A percentile compares a stretch with the other conserved stretches of the same genome.
phyloP scores from a whole-genome alignment of 164 flowering plant genomes.

The Berberis vulgaris region DNA sequence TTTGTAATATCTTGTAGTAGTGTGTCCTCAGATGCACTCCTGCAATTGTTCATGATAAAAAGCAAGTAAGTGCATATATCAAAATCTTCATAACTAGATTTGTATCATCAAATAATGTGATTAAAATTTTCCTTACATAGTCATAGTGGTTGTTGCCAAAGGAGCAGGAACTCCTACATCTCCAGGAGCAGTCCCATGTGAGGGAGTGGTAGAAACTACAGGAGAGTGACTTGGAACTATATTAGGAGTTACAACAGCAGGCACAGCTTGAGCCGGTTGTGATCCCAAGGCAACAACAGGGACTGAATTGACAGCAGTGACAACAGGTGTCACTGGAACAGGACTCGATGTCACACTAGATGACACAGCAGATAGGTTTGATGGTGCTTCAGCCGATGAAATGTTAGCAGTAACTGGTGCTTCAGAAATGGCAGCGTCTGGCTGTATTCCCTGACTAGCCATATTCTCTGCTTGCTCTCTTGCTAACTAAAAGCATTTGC shows the following conservation, averaged over 20 bases:
- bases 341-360: constrained; percentile 50
- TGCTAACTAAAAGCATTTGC: constrained; percentile 51
- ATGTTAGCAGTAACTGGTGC: constrained; percentile 19
- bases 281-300: constrained; percentile 33
- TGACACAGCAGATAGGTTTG: background rate
- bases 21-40: constrained; percentile 24
- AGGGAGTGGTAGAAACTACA: constrained; percentile 6
- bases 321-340: constrained; percentile 44
- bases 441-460: constrained; percentile 27
- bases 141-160: constrained; percentile 14
- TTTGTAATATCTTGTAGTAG: constrained; percentile 28
- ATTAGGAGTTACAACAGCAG: constrained; percentile 20
- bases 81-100: background rate
- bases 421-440: constrained; percentile 22
- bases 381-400: constrained; percentile 14
- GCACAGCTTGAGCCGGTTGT: constrained; percentile 18
- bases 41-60: constrained; percentile 11
- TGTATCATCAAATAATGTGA: background rate
- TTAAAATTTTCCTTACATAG: constrained; percentile 8
- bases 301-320: constrained; percentile 25
- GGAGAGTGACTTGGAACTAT: constrained; percentile 21
- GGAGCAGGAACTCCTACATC: constrained; percentile 20
- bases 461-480: constrained; percentile 75
- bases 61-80: background rate
- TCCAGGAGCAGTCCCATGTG: constrained; percentile 19